Evolutionary conservation across 768 basidiomycete genomes (phyloP).

Genomic region (Daedalea quercina): DNA sequence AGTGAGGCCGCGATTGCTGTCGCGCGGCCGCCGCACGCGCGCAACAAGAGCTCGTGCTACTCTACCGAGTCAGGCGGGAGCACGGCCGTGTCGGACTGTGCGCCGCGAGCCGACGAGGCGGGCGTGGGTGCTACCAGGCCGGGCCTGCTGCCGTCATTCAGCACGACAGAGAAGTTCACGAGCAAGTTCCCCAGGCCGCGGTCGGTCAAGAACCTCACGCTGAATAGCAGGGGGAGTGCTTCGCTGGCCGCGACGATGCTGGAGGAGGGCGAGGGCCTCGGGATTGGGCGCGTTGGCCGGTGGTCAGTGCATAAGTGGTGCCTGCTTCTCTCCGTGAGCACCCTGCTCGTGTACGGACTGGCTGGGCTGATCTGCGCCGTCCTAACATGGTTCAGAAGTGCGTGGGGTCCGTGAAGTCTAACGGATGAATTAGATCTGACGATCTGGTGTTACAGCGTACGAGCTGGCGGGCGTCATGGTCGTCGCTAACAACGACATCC

Average conservation of each 20-base stretch:
- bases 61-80: neutral
- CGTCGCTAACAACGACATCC: conserved; percentile 50
- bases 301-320: conserved; percentile 66
- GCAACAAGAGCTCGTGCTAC: neutral
- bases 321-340: conserved; percentile 45
- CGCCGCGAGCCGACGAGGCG: neutral
- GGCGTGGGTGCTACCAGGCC: neutral
- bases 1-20: neutral
- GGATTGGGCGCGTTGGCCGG: conserved; percentile 31
- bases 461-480: conserved; percentile 55
- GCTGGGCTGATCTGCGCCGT: conserved; percentile 44
- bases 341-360: conserved; percentile 49
- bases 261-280: conserved; percentile 31
- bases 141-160: conserved; percentile 12
- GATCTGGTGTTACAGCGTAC: conserved; percentile 38
- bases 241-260: conserved; percentile 21
- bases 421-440: neutral
- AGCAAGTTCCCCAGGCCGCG: conserved; percentile 44
- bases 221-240: conserved; percentile 5
- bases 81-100: conserved; percentile 4
- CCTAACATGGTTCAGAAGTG: conserved; percentile 55
- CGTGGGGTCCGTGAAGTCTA: conserved; percentile 11
- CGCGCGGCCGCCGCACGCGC: neutral
- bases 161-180: conserved; percentile 35
- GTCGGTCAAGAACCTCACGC: conserved; percentile 8